Conservation (phyloP, 495 filamentous ascomycete species). For the Rhypophila decipiens region DNA sequence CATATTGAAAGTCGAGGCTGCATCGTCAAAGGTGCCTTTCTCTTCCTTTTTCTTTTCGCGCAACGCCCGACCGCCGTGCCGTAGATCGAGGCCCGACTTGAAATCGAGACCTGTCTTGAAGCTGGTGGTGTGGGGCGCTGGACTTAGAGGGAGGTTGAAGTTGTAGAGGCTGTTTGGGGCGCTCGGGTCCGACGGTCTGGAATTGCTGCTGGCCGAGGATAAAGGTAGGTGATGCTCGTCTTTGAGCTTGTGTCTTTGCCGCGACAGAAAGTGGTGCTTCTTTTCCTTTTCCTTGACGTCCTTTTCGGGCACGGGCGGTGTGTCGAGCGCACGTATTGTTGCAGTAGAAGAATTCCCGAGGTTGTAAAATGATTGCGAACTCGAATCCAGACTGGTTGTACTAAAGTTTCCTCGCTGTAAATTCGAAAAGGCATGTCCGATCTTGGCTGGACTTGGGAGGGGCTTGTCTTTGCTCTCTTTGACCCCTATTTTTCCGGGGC, state of each 20-base stretch:
- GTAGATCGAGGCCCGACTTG: conserved; percentile 77
- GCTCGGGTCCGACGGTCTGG: conserved; percentile 73
- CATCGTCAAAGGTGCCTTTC: conserved; percentile 47
- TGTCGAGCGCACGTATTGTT: conserved; percentile 56
- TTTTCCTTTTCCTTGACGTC: conserved; percentile 59
- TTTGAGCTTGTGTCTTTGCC: conserved; percentile 87
- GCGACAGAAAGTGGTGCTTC: conserved; percentile 78
- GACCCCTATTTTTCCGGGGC: conserved; percentile 69
- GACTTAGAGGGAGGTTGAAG: conserved; percentile 59
- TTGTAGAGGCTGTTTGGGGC: conserved; percentile 80
- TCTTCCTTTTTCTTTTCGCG: conserved; percentile 88
- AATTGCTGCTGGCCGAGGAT: conserved; percentile 87
- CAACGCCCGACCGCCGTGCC: conserved; percentile 78
- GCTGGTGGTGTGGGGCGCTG: conserved; percentile 63
- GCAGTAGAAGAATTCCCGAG: conserved; percentile 77
- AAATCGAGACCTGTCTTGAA: too few relatives aligned
- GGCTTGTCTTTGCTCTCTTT: conserved; percentile 65
- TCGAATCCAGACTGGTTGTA: conserved; percentile 69
- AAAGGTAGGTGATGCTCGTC: conserved; percentile 75
- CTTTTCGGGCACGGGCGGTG: conserved; percentile 17
- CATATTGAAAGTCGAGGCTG: conserved; percentile 25
- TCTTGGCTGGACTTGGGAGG: conserved; percentile 76
- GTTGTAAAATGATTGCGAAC: conserved; percentile 69
- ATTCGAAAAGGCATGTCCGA: conserved; percentile 54
- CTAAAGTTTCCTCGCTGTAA: conserved; percentile 66